Conservation (phyloP, 2,329 filamentous ascomycete genomes). For the Verticillium klebahnii region DNA sequence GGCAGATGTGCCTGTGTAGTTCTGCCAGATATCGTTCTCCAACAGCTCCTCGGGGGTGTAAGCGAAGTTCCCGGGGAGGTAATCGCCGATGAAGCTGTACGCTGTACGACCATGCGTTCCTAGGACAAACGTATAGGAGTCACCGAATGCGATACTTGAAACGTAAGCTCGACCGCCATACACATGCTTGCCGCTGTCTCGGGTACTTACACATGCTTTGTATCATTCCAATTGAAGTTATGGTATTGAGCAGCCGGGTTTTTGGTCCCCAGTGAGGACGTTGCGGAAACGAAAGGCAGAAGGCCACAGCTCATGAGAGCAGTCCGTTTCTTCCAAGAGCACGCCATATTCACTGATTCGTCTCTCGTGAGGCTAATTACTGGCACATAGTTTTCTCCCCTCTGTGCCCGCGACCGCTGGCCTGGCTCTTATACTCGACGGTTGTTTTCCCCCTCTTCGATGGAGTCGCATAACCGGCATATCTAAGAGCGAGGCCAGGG, state of each 20-base stretch:
- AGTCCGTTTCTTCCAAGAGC: neutral
- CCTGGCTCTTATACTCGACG: neutral
- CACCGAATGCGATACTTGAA: conserved; percentile 39
- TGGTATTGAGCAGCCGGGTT: no score
- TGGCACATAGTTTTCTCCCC: neutral
- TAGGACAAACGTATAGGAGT: conserved; percentile 49
- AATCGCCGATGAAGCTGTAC: conserved; percentile 51
- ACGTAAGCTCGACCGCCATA: neutral
- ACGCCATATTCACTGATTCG: neutral
- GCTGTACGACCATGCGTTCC: conserved; percentile 45
- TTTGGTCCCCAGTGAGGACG: neutral
- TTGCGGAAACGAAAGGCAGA: neutral
- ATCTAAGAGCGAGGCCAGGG: neutral
- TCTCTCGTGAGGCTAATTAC: neutral
- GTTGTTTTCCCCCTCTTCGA: neutral
- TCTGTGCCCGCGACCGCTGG: neutral
- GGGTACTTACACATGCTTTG: conserved; percentile 16
- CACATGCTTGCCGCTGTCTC: neutral
- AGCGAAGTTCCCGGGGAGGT: conserved; percentile 31
- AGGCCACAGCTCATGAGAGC: neutral
- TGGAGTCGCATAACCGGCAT: neutral
- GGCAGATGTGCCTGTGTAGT: conserved; percentile 37
- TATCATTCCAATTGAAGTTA: conserved; percentile 16
- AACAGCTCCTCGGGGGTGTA: conserved; percentile 39
- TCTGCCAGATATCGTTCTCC: conserved; percentile 44